Evolutionary conservation across 345 rosid genomes (phyloP).

Genomic region (Kandelia obovata): DNA sequence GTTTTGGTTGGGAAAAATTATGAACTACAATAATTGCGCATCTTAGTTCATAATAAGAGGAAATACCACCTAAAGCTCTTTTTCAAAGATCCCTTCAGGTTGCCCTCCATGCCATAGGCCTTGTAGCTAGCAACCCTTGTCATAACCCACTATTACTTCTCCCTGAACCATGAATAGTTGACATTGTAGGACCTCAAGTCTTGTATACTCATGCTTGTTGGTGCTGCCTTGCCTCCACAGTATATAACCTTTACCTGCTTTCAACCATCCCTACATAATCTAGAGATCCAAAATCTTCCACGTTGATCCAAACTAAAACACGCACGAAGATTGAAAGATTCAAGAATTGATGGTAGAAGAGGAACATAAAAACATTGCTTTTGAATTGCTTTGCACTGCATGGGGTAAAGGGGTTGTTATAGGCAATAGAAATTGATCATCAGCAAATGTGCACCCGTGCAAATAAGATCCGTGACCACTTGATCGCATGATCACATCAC

Average conservation of each 20-base stretch:
- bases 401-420: background rate
- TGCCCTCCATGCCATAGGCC: slow-evolving; percentile 75
- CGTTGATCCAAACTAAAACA: slow-evolving; percentile 6
- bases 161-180: slow-evolving; percentile 31
- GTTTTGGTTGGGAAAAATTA: no score
- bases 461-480: no score
- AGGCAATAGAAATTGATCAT: no score
- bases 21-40: no score
- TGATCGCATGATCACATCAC: background rate
- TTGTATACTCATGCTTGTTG: slow-evolving; percentile 57
- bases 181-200: slow-evolving; percentile 61
- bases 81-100: slow-evolving; percentile 81
- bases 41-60: no score
- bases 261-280: slow-evolving; percentile 45
- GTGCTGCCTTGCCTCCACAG: slow-evolving; percentile 32
- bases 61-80: slow-evolving; percentile 72
- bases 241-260: slow-evolving; percentile 27
- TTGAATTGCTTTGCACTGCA: slow-evolving; percentile 1
- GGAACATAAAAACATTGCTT: background rate
- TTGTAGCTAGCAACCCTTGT: slow-evolving; percentile 85
- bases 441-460: no score
- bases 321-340: background rate
- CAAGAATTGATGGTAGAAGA: background rate
- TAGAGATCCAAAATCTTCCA: slow-evolving; percentile 68
- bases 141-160: slow-evolving; percentile 39